These are phyloP conservation scores for Penicillium freii DNA, from an alignment of 2,329 filamentous ascomycete genomes.

Conservation along the genomic window DNA sequence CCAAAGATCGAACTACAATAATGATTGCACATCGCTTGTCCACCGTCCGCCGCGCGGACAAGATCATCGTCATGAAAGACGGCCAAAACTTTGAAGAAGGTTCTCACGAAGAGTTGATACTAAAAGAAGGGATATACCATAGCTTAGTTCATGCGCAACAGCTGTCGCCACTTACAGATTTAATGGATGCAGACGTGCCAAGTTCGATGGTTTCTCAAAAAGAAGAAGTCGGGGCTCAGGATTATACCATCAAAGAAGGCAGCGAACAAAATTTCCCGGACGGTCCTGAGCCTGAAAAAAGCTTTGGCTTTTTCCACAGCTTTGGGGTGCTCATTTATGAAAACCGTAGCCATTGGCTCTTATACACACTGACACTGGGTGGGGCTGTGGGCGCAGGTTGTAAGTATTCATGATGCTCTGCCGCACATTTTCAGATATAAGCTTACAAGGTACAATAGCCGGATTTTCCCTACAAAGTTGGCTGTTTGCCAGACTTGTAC, in stretches of 20 bases:
- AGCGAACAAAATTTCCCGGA: background rate
- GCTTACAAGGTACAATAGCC: conserved; percentile 12
- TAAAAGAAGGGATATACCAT: conserved; percentile 62
- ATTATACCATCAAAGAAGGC: background rate
- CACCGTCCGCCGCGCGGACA: conserved; percentile 72
- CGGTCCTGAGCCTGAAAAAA: background rate
- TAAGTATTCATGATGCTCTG: background rate
- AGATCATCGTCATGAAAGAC: conserved; percentile 72
- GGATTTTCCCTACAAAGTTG: conserved; percentile 39
- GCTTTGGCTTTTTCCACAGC: background rate
- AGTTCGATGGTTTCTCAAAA: background rate
- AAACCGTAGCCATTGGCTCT: conserved; percentile 2
- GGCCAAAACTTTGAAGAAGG: conserved; percentile 72
- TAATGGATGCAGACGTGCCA: background rate
- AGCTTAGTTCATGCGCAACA: conserved; percentile 58
- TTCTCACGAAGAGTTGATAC: conserved; percentile 69
- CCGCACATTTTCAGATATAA: background rate
- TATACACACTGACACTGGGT: background rate
- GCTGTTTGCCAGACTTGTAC: conserved; percentile 51
- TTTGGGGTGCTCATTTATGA: background rate
- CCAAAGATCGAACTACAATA: conserved; percentile 67
- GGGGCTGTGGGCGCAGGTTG: conserved; percentile 6
- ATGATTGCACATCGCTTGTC: conserved; percentile 73
- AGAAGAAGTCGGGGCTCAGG: background rate
- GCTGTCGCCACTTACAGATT: conserved; percentile 21